A percentile compares a stretch with the other conserved stretches of the same genome.
Conservation (phyloP, 345 rosid genomes). For the Eucalyptus victrix region DNA sequence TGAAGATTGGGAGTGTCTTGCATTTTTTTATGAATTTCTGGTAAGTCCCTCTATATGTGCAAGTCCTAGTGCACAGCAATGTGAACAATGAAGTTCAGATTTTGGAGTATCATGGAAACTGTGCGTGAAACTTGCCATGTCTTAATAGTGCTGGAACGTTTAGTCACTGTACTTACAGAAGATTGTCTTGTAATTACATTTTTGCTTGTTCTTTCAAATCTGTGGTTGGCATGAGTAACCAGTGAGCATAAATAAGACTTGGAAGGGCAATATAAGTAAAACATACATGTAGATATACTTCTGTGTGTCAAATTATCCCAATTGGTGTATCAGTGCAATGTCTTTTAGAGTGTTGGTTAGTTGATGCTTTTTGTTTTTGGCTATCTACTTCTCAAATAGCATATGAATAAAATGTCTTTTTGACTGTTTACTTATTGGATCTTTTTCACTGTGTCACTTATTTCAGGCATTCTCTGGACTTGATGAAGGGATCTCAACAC, state of each 20-base stretch:
- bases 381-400: not conserved
- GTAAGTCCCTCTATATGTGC: not conserved
- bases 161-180: not conserved
- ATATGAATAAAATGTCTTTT: not conserved
- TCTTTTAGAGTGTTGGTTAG: not conserved
- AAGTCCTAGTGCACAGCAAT: not conserved
- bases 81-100: not conserved
- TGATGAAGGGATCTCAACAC: conserved; percentile 39
- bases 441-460: not conserved
- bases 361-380: not conserved
- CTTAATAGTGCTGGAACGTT: not conserved
- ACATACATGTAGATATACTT: not conserved
- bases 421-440: not conserved
- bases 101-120: not conserved
- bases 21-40: not conserved
- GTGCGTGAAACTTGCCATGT: not conserved
- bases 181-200: not conserved
- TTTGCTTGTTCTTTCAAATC: not conserved
- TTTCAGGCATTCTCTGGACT: conserved; percentile 96
- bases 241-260: not conserved
- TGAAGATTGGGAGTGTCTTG: not conserved
- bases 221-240: not conserved
- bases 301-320: not conserved
- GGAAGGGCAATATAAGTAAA: not conserved
- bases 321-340: not conserved